These are phyloP conservation scores for Cladosporium colombiae DNA, from an alignment of 2,329 filamentous ascomycete genomes.

Conservation along the genomic window DNA sequence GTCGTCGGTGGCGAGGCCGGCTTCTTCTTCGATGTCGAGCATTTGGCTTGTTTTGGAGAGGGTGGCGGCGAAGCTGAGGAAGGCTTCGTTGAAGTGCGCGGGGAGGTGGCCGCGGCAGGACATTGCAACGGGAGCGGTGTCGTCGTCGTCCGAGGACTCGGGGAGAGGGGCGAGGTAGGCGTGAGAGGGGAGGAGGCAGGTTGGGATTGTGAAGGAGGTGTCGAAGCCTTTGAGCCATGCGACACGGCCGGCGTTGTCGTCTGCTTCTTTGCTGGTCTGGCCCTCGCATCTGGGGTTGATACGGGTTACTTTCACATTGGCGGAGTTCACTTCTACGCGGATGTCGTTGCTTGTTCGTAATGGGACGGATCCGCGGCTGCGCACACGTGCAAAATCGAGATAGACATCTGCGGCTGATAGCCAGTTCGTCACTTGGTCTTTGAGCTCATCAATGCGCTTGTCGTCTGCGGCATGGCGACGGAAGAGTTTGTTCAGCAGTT, in stretches of 20 bases:
- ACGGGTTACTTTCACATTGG: background rate
- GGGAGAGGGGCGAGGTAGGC: conserved; percentile 53
- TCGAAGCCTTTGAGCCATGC: conserved; percentile 37
- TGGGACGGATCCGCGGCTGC: conserved; percentile 50
- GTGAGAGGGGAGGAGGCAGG: conserved; percentile 55
- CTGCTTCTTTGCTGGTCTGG: background rate
- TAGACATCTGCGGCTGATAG: conserved; percentile 56
- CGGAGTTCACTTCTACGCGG: background rate
- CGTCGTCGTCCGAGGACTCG: conserved; percentile 44
- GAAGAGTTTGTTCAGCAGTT: conserved; percentile 53
- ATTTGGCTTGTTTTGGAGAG: conserved; percentile 60
- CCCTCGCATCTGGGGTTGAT: background rate
- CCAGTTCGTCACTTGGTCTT: conserved; percentile 51
- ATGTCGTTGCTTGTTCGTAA: conserved; percentile 53
- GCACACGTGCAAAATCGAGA: conserved; percentile 49
- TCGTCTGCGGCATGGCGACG: conserved; percentile 49
- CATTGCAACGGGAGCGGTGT: conserved; percentile 48
- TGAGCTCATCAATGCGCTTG: conserved; percentile 48
- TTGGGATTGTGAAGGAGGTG: conserved; percentile 51
- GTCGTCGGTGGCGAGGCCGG: background rate
- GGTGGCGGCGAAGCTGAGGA: conserved; percentile 57
- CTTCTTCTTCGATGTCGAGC: conserved; percentile 19
- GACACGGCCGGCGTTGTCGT: background rate
- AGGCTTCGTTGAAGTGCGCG: conserved; percentile 52
- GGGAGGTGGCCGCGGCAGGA: conserved; percentile 53